Evolutionary conservation across 345 rosid species (phyloP).

Genomic region (Eucalyptus viminalis): DNA sequence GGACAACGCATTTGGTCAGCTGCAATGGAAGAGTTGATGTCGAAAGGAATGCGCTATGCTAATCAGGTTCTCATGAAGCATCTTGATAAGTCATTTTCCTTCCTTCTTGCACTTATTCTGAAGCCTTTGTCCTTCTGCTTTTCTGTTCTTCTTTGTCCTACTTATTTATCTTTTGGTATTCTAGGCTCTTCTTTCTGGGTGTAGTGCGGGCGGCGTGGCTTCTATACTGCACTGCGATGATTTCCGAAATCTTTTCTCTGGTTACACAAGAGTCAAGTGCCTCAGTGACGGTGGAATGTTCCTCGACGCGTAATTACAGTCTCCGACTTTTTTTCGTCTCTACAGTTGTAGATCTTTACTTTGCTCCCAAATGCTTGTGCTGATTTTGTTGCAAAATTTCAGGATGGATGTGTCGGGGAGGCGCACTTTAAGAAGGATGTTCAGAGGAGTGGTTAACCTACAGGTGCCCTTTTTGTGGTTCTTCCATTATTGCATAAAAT

Average conservation of each 20-base stretch:
- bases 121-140: background rate
- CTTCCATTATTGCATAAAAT: background rate
- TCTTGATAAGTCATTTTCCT: background rate
- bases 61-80: conserved; percentile 12
- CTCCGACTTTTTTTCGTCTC: background rate
- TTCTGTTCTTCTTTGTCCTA: background rate
- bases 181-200: conserved; percentile 57
- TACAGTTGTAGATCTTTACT: background rate
- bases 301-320: conserved; percentile 32
- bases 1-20: conserved; percentile 42
- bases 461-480: conserved; percentile 15
- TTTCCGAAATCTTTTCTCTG: conserved; percentile 25
- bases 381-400: background rate
- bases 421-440: conserved; percentile 29
- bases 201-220: conserved; percentile 49
- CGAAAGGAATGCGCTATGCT: conserved; percentile 40
- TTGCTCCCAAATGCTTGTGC: background rate
- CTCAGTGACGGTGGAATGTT: conserved; percentile 49
- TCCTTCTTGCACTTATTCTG: background rate
- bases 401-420: conserved; percentile 37
- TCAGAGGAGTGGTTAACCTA: conserved; percentile 23
- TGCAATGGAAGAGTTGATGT: conserved; percentile 33
- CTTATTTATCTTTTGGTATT: background rate
- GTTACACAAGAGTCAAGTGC: conserved; percentile 37
- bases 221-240: conserved; percentile 41